phyloP scores from a whole-genome alignment of 2,329 filamentous ascomycete species.

The Fusarium concolor region DNA sequence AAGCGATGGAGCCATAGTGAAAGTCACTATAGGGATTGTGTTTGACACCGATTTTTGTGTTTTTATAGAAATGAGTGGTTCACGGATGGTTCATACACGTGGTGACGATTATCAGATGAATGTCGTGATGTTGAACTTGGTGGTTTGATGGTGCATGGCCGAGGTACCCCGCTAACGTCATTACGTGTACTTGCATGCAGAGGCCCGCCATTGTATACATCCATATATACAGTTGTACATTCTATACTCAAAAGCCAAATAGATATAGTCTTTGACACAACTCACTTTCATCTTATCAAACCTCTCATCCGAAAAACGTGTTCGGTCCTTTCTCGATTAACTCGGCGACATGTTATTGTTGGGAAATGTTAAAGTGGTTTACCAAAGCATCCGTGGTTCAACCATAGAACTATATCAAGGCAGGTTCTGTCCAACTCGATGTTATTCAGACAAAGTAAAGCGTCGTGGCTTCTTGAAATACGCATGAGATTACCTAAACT shows the following conservation, averaged over 20 bases:
- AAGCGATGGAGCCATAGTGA: constrained; percentile 49
- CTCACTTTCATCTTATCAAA: not conserved
- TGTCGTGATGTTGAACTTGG: not conserved
- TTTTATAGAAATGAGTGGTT: rapidly evolving
- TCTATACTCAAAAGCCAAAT: not conserved
- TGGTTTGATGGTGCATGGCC: not conserved
- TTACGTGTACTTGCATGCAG: not conserved
- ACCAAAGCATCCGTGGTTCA: not conserved
- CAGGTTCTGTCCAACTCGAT: not conserved
- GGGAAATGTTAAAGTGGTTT: not conserved
- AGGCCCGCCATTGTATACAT: not conserved
- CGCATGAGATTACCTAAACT: not conserved
- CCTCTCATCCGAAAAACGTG: rapidly evolving
- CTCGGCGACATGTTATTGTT: not conserved
- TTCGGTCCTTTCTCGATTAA: not conserved
- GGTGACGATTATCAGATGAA: not conserved
- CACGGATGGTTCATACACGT: too few species aligned
- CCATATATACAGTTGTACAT: not conserved
- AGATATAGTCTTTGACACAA: not conserved
- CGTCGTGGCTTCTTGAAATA: not conserved
- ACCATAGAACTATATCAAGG: not conserved
- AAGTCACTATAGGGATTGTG: rapidly evolving
- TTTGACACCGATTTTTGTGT: rapidly evolving
- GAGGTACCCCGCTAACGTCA: constrained; percentile 8
- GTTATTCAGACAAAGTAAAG: not conserved